Conservation (phyloP, 2,329 filamentous ascomycete species). For the Xylaria sp. region DNA sequence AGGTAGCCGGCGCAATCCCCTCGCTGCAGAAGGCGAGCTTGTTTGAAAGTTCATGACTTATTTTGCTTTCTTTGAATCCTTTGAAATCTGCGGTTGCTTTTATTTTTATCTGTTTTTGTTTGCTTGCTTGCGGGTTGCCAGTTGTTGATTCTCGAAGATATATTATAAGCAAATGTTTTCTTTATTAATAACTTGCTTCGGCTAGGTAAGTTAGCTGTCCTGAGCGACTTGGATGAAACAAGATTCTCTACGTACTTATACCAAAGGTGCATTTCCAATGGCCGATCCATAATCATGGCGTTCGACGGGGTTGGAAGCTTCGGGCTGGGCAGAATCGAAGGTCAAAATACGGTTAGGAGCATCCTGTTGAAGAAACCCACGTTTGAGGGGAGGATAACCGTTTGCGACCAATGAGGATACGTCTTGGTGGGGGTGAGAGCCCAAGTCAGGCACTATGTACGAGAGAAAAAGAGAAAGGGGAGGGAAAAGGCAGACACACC, state of each 20-base stretch:
- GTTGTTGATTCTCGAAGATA: not conserved
- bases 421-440: slow-evolving; percentile 12
- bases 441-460: not conserved
- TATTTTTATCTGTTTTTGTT: not conserved
- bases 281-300: slow-evolving; percentile 3
- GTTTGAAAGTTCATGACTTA: slow-evolving; percentile 4
- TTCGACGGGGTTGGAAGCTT: not conserved
- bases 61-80: not conserved
- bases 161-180: not conserved
- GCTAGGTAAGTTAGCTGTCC: not conserved
- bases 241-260: not conserved
- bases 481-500: slow-evolving; percentile 41
- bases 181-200: not conserved
- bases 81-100: not conserved
- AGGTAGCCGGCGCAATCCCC: not conserved
- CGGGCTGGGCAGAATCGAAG: not conserved
- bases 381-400: not conserved
- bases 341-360: slow-evolving; percentile 3
- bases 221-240: not conserved
- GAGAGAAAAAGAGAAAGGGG: slow-evolving; percentile 34
- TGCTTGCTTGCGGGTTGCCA: not conserved
- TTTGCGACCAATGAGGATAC: slow-evolving; percentile 7
- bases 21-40: slow-evolving; percentile 10
- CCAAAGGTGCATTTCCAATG: slow-evolving; percentile 2
- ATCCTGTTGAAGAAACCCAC: not conserved